phyloP scores from a whole-genome alignment of 2,329 filamentous ascomycete species.

The Alternaria novae-zelandiae region DNA sequence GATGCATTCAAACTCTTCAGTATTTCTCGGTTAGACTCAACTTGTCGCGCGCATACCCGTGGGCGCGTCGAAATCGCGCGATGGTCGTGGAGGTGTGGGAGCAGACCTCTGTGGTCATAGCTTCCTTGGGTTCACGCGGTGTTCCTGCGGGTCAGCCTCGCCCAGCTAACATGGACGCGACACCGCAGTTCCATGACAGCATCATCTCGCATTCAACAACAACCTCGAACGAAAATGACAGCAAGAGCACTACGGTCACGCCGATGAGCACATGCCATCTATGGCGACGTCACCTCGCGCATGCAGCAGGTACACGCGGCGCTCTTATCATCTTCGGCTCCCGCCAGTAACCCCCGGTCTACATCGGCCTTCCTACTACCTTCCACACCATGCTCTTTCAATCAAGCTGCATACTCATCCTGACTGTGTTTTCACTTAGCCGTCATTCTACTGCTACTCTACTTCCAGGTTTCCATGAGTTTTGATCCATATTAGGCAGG shows the following conservation, averaged over 20 bases:
- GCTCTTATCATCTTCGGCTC: neutral
- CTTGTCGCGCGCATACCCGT: neutral
- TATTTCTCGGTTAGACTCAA: neutral
- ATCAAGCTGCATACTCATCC: neutral
- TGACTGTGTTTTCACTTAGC: neutral
- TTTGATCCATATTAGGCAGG: neutral
- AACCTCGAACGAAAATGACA: neutral
- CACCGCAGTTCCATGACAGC: neutral
- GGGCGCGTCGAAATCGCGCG: neutral
- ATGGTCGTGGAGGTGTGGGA: neutral
- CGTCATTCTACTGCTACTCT: neutral
- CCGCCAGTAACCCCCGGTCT: neutral
- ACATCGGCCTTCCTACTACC: neutral
- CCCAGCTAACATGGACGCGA: neutral
- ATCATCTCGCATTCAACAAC: neutral
- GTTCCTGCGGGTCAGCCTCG: neutral
- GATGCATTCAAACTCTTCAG: neutral
- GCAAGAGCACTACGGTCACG: neutral
- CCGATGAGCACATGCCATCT: neutral
- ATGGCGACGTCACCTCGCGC: neutral
- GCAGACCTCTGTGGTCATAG: neutral
- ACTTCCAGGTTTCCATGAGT: neutral
- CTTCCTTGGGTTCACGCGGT: neutral
- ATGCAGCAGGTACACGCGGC: slow-evolving; percentile 1
- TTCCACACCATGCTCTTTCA: neutral